Conservation (phyloP, 164 flowering plant species). For the Stephania japonica region DNA sequence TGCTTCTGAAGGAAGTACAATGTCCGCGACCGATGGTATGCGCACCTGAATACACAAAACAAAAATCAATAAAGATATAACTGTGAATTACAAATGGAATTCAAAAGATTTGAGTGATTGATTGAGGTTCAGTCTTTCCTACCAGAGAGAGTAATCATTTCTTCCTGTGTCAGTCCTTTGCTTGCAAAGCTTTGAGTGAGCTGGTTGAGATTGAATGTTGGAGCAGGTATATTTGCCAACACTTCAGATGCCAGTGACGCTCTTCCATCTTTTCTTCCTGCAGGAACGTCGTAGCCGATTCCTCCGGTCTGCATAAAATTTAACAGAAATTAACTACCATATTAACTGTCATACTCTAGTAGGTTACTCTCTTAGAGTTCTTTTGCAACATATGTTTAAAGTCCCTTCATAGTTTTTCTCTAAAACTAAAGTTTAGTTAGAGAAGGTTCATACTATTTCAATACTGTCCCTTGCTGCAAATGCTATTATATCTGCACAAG, state of each 20-base stretch:
- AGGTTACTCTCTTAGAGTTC: no score
- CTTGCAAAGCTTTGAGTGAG: conserved; percentile 38
- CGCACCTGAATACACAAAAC: conserved; percentile 34
- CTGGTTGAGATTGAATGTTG: conserved; percentile 19
- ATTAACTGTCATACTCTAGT: neutral
- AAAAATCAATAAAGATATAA: neutral
- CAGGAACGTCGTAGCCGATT: conserved; percentile 37
- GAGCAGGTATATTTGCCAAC: conserved; percentile 31
- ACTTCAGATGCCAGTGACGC: conserved; percentile 39
- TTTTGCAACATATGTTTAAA: no score
- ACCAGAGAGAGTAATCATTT: conserved; percentile 51
- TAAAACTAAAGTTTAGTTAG: neutral
- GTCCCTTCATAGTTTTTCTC: no score
- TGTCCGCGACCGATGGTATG: conserved; percentile 57
- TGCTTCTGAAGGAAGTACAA: conserved; percentile 36
- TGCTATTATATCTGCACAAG: conserved; percentile 65
- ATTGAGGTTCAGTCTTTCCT: neutral
- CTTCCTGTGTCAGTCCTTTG: conserved; percentile 41
- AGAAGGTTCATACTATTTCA: conserved; percentile 28
- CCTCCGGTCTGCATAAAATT: conserved; percentile 40
- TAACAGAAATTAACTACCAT: neutral
- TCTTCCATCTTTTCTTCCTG: conserved; percentile 58
- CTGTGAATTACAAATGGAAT: neutral
- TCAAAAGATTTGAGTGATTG: no score
- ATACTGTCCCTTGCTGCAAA: conserved; percentile 53